Conservation (phyloP, 306 rosid species). For the Prunus persica region DNA sequence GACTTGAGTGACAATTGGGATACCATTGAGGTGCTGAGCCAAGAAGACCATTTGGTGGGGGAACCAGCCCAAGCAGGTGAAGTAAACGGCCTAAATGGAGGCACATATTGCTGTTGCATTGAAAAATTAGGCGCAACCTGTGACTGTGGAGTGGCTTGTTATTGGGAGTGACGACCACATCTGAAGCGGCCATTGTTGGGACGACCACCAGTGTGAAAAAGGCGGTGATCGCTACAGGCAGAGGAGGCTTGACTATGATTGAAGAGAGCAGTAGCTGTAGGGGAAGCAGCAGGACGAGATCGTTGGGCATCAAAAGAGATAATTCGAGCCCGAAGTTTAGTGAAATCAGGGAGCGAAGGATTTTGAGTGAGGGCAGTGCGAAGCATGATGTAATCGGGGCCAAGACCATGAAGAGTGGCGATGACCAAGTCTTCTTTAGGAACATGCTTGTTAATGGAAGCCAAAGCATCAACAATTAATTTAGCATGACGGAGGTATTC, state of each 20-base stretch:
- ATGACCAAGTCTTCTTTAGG: too few relatives aligned
- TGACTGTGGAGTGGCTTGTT: not conserved
- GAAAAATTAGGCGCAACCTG: not conserved
- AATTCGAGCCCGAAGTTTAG: too few relatives aligned
- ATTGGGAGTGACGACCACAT: not conserved
- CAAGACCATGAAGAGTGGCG: too few relatives aligned
- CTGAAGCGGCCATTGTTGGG: not conserved
- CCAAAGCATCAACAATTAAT: slow-evolving; percentile 2
- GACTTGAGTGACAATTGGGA: too few relatives aligned
- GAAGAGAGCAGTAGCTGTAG: too few relatives aligned
- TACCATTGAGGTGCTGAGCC: not conserved
- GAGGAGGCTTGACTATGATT: too few relatives aligned
- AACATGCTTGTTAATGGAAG: not conserved
- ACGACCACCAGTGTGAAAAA: not conserved
- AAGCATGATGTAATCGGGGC: too few relatives aligned
- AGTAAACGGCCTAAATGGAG: not conserved
- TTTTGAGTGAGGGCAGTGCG: too few relatives aligned
- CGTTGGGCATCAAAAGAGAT: too few relatives aligned
- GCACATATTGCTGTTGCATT: not conserved
- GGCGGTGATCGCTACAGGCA: not conserved
- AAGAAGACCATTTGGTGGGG: not conserved
- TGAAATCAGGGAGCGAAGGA: too few relatives aligned
- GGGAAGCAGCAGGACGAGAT: too few relatives aligned
- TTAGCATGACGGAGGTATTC: too few relatives aligned
- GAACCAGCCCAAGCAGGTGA: not conserved